Base-by-base conservation (phyloP, 2,329 filamentous ascomycete species). In the Pleochaeta shiraiana region DNA sequence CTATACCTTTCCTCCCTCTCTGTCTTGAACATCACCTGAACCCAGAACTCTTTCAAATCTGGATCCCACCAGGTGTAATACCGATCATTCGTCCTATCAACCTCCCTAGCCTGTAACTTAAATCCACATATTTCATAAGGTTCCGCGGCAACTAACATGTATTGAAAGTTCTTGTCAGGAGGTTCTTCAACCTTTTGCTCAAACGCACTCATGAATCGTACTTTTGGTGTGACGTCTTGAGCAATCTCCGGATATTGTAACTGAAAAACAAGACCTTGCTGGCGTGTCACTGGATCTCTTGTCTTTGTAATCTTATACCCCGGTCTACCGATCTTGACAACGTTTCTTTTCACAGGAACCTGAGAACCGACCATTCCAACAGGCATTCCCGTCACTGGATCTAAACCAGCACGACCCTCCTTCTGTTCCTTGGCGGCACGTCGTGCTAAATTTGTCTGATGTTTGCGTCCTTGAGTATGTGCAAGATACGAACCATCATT, bases 401-500 rank as follows among this genome's bases (percentile, higher is more conserved):
- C 84, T 67, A 84, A 81, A 68, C 78, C 78, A 33, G 75, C 77
- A 66, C 86, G 86, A 63, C 90, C 90, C 71, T 97, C 88, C 74
- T 91, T 90, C 74, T 95, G 87, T 76, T 98, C 93, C 72, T 91
- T 86, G n/a, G 93, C 93, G 7, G 92, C 93, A 72, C 93, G 89
- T 11, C 93, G 86, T 31, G 93, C 93, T 63, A 98, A 84, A 77
- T 98, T 98, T 66, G 93, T 97, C 78, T 98, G 93, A 77, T 98
- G 93, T 78, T 98, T 98, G 74, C 93, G 90, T 65, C 93, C 93
- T 77, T 98, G 93, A 3, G 93, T 98, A 77, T 98, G 93, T 1
- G 93, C 93, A 69, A 98, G 90, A 76, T 98, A 98, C 60, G 91
- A 96, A 68, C 93, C 93, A 78, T 98, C 93, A 75, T 98, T 98